These are phyloP conservation scores for Lentinus brumalis DNA, from an alignment of 768 basidiomycete genomes.

Conservation along the genomic window DNA sequence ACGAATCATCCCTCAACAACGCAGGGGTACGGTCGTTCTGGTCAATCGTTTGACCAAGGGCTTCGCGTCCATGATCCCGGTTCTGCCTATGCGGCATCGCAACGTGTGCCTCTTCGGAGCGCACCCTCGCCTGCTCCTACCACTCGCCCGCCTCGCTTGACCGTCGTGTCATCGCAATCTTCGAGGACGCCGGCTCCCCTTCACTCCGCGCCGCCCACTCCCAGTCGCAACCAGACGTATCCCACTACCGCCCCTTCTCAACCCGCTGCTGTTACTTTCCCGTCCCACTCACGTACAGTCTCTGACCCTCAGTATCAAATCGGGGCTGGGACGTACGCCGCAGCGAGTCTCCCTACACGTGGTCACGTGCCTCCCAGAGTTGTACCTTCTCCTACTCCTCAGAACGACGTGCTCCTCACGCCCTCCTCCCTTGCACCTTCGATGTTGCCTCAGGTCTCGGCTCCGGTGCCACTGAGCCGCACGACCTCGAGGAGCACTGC, in stretches of 20 bases:
- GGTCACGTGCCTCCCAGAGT: slow-evolving; percentile 21
- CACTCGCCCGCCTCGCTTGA: slow-evolving; percentile 10
- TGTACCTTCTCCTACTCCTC: slow-evolving; percentile 34
- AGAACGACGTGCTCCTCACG: slow-evolving; percentile 57
- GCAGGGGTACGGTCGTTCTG: slow-evolving; percentile 4
- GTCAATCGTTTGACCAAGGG: slow-evolving; percentile 10
- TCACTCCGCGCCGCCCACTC: slow-evolving; percentile 13
- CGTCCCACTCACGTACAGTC: slow-evolving; percentile 23
- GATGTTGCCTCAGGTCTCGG: slow-evolving; percentile 22
- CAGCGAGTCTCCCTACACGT: slow-evolving; percentile 24
- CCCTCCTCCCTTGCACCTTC: slow-evolving; percentile 61
- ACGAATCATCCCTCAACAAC: neutral
- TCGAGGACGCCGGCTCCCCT: slow-evolving; percentile 16
- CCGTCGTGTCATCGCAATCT: slow-evolving; percentile 18
- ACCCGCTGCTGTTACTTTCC: neutral
- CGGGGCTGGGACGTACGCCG: neutral
- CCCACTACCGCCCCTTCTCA: slow-evolving; percentile 9
- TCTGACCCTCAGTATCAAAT: slow-evolving; percentile 32
- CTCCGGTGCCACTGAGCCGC: slow-evolving; percentile 10
- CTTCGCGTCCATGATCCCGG: slow-evolving; percentile 12
- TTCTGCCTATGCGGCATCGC: slow-evolving; percentile 6
- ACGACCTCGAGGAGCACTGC: slow-evolving; percentile 33
- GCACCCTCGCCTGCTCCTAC: slow-evolving; percentile 29
- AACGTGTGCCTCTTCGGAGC: slow-evolving; percentile 26
- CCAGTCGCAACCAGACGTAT: slow-evolving; percentile 24